Base-by-base conservation (phyloP, 2,329 filamentous ascomycete genomes). In the Davidsoniella eucalypti region DNA sequence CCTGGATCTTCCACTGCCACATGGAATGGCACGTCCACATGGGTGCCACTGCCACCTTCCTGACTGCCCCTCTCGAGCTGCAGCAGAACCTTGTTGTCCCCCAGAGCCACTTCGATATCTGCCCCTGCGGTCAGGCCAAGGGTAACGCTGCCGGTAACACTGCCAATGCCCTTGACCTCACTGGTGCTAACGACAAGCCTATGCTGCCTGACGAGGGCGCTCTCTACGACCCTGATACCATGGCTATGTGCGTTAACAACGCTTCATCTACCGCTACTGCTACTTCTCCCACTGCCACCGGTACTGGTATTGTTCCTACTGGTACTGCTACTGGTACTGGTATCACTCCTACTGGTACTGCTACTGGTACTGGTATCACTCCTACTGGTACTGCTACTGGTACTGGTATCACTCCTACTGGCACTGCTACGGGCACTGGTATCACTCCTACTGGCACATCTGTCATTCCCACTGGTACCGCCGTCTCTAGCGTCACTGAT, bases 131-230 rank as follows among this genome's bases (percentile, higher is more conserved):
- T 0, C 64, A 68, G 2, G 67, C 61, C 0, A 57, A 57, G 4
- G 78, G 78, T 4, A 81, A 81, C 57, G 78, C 77, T 0, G 78
- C 75, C 0, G 78, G 69, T 0, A 79, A 78, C 53, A 74, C 70
- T 0, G 56, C 61, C 1, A 60, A 80, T 47, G 59, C 69, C 6
- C 59, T 75, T 2, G 71, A 81, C 55, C 61, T 76, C 3, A 61
- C 38, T 3, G 56, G 56, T 8, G 52, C 75, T 25, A 51, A 51
- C 7, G 39, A 46, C 9, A 50, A 18, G n/a, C 47, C 47, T 7
- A 47, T 50, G 47, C 21, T 43, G 16, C 51, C 51, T n/a, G 51
- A 53, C 39, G 33, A 43, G 6, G 47, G 50, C 26, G 50, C 50
- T n/a, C 26, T 52, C 10, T 52, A 52, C 36, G 18, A 52, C 8